phyloP scores from a whole-genome alignment of 2,329 filamentous ascomycete species.

The Cladophialophora psammophila region DNA sequence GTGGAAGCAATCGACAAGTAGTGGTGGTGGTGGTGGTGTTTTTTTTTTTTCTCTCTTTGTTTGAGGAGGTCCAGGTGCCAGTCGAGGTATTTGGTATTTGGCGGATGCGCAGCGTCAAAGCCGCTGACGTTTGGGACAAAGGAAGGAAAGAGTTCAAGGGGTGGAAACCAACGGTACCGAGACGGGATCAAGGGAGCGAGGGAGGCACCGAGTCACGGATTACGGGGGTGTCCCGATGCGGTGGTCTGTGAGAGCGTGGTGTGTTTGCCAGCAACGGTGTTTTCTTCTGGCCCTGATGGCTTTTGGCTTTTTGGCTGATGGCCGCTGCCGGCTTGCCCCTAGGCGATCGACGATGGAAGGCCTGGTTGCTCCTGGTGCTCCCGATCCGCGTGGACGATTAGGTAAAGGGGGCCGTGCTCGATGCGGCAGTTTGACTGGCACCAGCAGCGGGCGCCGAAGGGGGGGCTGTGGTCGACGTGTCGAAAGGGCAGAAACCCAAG shows the following conservation, averaged over 20 bases:
- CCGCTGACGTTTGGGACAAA: slow-evolving; percentile 25
- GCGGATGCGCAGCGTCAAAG: slow-evolving; percentile 23
- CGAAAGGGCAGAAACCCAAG: not conserved
- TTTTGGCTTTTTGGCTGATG: not conserved
- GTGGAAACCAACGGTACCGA: slow-evolving; percentile 11
- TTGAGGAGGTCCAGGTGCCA: not conserved
- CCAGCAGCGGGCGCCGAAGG: not conserved
- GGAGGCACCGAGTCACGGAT: slow-evolving; percentile 4
- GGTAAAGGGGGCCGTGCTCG: slow-evolving; percentile 24
- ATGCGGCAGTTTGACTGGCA: slow-evolving; percentile 20
- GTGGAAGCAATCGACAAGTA: slow-evolving; percentile 13
- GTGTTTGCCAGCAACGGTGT: not conserved
- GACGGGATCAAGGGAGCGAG: not conserved
- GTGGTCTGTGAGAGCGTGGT: slow-evolving; percentile 17
- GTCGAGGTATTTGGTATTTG: slow-evolving; percentile 26
- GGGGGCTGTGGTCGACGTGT: slow-evolving; percentile 12
- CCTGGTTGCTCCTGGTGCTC: not conserved
- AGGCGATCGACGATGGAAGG: slow-evolving; percentile 22
- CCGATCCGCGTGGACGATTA: slow-evolving; percentile 16
- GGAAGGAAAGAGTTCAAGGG: slow-evolving; percentile 9
- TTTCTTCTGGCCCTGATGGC: slow-evolving; percentile 8
- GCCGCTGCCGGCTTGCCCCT: slow-evolving; percentile 13
- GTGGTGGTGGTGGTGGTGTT: no score
- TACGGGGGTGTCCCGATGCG: slow-evolving; percentile 10
- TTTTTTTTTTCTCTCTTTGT: no score